Percentiles rank a stretch among this genome's conserved stretches.
These are phyloP conservation scores for Picea sitchensis DNA, from an alignment of 75 land plant species.

Conservation along the genomic window DNA sequence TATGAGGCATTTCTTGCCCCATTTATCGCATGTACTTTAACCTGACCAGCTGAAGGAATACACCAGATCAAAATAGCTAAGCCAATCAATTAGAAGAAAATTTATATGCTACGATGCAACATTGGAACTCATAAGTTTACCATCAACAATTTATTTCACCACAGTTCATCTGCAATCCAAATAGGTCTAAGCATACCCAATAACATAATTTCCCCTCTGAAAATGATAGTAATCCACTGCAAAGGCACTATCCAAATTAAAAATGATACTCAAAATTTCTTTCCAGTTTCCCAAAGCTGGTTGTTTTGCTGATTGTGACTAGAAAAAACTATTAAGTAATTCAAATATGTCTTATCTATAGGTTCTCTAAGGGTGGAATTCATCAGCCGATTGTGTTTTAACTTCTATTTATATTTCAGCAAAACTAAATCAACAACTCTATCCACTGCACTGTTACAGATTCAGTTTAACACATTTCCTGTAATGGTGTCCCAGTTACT, in stretches of 20 bases:
- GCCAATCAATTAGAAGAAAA: background rate
- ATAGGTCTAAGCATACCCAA: background rate
- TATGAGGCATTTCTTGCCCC: background rate
- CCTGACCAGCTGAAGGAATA: background rate
- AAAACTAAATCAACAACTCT: background rate
- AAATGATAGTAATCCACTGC: background rate
- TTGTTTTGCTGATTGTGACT: background rate
- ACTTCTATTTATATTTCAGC: no score
- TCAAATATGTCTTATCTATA: background rate
- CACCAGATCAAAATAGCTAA: background rate
- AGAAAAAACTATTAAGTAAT: background rate
- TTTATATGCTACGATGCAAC: background rate
- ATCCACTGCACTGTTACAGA: background rate
- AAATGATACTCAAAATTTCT: background rate
- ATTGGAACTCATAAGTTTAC: background rate
- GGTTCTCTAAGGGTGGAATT: background rate
- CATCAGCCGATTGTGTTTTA: background rate
- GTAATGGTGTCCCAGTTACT: background rate
- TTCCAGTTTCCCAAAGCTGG: background rate
- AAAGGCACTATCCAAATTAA: background rate
- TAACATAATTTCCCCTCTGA: background rate
- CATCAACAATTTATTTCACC: conserved; percentile 3
- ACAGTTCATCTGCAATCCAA: background rate
- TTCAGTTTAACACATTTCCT: background rate
- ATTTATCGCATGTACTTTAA: background rate